Base-by-base conservation (phyloP, 2,329 filamentous ascomycete species). In the Tolypocladium inflatum region DNA sequence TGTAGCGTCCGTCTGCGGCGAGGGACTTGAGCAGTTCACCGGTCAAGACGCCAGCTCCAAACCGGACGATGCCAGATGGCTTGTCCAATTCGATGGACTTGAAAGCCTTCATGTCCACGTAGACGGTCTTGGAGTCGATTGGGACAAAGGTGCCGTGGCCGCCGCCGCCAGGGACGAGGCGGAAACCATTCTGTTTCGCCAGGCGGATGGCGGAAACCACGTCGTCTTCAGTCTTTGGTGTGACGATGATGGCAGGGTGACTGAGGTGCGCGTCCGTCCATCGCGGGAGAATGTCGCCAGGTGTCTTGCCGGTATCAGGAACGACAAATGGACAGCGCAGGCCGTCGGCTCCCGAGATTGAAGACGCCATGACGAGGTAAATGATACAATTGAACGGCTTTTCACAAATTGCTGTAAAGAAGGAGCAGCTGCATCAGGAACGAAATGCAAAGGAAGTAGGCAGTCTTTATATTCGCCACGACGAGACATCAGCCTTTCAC, bases 81-180 rank as follows among this genome's bases (percentile, higher is more conserved):
- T 70, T 66, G 43, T 72, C 60, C 2, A 75, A 45, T 1, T 56
- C 15, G 15, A 74, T 65, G 0, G 38, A 55, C 13, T 66, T 68
- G 62, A 74, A 71, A 11, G 60, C 58, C 17, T 59, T 63, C 63
- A 75, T 56, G 55, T 74, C 68, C 7, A 75, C 57, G 56, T 73
- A 74, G 5, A 74, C 50, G 0, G 67, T 67, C 7, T 62, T 60
- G 2, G 63, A 35, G 10, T 56, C 60, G 52, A 75, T 64, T 0
- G 64, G 64, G 0, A 74, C 63, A 55, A 71, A 73, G 0, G 67
- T 59, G 1, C 63, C 68, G 41, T 72, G 71, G 7, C 66, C 67
- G 2, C 72, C 73, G 2, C 65, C 65, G 1, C 61, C 63, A 0
- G 66, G 58, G 0, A 74, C 39, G 1, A 75, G 57, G 1, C 58